phyloP scores from a whole-genome alignment of 768 basidiomycete species.

The Lactifluus pinguis region DNA sequence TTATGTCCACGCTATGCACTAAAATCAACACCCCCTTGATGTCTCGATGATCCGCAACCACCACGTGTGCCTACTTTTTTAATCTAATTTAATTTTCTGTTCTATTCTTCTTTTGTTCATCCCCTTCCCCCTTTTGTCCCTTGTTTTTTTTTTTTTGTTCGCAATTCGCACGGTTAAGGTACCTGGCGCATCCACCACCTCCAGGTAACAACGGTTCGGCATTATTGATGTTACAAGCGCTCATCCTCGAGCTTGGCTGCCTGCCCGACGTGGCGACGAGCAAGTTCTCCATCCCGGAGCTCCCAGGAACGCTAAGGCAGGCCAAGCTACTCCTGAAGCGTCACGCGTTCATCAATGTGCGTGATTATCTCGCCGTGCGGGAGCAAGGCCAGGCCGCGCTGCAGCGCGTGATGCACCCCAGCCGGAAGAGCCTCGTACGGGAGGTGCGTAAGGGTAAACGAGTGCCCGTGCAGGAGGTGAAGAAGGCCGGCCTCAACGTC shows the following conservation, averaged over 20 bases:
- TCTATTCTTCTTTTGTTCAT: not conserved
- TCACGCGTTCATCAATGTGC: conserved; percentile 59
- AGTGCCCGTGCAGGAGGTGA: conserved; percentile 48
- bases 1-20: not conserved
- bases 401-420: conserved; percentile 52
- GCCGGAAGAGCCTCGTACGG: conserved; percentile 49
- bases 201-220: conserved; percentile 36
- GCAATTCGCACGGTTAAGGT: conserved; percentile 27
- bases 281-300: conserved; percentile 31
- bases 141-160: no score
- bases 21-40: not conserved
- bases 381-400: conserved; percentile 54
- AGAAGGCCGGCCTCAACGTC: conserved; percentile 49
- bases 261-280: conserved; percentile 23
- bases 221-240: conserved; percentile 58
- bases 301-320: conserved; percentile 53
- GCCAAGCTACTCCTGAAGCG: conserved; percentile 63
- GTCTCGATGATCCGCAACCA: no score
- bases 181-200: conserved; percentile 40
- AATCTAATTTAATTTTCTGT: not conserved
- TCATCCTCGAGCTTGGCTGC: conserved; percentile 66
- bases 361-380: conserved; percentile 62
- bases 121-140: no score
- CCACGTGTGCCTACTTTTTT: not conserved
- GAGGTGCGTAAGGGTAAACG: conserved; percentile 39